These are phyloP conservation scores for Talaromyces albobiverticillius DNA, from an alignment of 2,329 filamentous ascomycete genomes.

Conservation along the genomic window DNA sequence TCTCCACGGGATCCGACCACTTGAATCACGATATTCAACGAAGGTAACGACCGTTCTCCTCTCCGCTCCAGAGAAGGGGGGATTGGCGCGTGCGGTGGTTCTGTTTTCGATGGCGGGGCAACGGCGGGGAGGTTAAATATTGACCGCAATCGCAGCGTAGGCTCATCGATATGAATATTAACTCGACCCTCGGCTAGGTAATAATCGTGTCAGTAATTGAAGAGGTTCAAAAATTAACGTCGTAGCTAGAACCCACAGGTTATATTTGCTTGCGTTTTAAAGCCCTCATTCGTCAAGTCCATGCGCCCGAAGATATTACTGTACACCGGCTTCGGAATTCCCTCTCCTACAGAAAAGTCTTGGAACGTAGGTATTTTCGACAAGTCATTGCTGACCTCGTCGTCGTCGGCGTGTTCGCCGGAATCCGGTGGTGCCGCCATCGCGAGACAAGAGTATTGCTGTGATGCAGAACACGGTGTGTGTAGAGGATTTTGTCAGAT, in stretches of 20 bases:
- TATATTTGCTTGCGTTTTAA: conserved; percentile 14
- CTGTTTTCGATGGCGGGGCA: conserved; percentile 45
- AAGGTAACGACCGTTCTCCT: conserved; percentile 40
- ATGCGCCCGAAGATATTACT: conserved; percentile 13
- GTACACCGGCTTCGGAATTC: conserved; percentile 5
- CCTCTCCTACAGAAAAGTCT: conserved; percentile 9
- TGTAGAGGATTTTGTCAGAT: too few species aligned
- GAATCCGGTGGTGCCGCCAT: conserved; percentile 5
- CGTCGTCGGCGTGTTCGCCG: background rate
- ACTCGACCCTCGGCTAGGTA: conserved; percentile 68
- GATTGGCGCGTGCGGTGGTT: conserved; percentile 38
- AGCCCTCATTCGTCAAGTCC: conserved; percentile 11
- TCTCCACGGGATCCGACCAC: conserved; percentile 73
- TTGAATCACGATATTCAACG: conserved; percentile 66
- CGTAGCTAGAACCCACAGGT: background rate
- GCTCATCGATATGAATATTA: conserved; percentile 76
- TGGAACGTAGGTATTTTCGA: conserved; percentile 3
- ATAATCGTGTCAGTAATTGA: background rate
- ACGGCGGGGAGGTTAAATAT: conserved; percentile 63
- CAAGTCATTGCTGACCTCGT: background rate
- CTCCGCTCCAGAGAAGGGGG: conserved; percentile 68
- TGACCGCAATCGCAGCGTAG: conserved; percentile 62
- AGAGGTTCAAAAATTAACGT: background rate
- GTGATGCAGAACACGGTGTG: background rate
- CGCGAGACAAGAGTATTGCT: background rate